Evolutionary conservation across 1,284 basidiomycete species (phyloP).

Genomic region (Singerocomus rubriflavus): DNA sequence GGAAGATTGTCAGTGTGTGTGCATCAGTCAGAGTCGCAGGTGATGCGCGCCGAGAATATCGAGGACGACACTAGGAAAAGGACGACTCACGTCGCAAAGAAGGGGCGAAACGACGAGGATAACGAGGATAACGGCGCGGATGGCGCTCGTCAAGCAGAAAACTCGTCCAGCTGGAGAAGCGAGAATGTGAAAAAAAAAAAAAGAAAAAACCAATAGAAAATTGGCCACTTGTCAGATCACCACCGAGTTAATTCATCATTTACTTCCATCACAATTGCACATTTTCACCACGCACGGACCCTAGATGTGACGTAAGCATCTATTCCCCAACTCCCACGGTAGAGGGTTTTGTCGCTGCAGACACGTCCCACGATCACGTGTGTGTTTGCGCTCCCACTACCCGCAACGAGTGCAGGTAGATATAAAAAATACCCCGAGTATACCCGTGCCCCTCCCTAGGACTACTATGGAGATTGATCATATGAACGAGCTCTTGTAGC

Average conservation of each 20-base stretch:
- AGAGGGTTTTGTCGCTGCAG: no score
- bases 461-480: no score
- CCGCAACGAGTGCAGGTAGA: no score
- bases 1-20: slow-evolving; percentile 6
- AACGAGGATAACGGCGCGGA: slow-evolving; percentile 24
- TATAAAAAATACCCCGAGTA: no score
- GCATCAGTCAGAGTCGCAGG: neutral
- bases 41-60: neutral
- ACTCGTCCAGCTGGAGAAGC: slow-evolving; percentile 22
- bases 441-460: no score
- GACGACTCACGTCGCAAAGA: slow-evolving; percentile 29
- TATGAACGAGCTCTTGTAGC: no score
- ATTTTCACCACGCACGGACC: slow-evolving; percentile 34
- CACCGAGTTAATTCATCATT: slow-evolving; percentile 5
- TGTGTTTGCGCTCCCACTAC: no score
- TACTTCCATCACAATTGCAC: slow-evolving; percentile 16
- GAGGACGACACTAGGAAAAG: neutral
- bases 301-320: slow-evolving; percentile 14
- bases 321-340: no score
- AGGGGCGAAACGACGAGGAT: slow-evolving; percentile 17
- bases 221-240: slow-evolving; percentile 14
- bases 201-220: slow-evolving; percentile 8
- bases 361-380: no score
- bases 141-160: slow-evolving; percentile 21
- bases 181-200: slow-evolving; percentile 21